Evolutionary conservation across 768 basidiomycete species (phyloP).

Genomic region (Neoboletus magnificus): DNA sequence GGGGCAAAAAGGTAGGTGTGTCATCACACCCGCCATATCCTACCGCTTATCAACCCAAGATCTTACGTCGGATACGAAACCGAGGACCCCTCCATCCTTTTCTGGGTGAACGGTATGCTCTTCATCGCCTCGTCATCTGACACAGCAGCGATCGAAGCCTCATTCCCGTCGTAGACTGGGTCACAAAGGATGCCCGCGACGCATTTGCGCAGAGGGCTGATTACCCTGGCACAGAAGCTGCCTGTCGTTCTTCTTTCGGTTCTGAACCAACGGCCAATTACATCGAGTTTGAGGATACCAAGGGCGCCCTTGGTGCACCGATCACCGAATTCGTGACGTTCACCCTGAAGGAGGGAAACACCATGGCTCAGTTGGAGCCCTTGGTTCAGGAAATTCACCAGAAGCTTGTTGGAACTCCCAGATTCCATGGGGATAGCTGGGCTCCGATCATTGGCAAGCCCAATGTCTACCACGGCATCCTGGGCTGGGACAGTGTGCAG

Average conservation of each 20-base stretch:
- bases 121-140: background rate
- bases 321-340: conserved; percentile 35
- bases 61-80: conserved; percentile 29
- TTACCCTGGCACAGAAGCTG: conserved; percentile 1
- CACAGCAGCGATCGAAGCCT: conserved; percentile 5
- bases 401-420: conserved; percentile 16
- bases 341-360: conserved; percentile 24
- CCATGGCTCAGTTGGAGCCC: conserved; percentile 16
- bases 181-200: conserved; percentile 18
- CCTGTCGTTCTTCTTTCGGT: conserved; percentile 14
- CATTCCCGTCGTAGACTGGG: conserved; percentile 23
- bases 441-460: conserved; percentile 18
- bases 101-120: conserved; percentile 24
- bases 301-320: conserved; percentile 21
- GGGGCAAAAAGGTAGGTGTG: conserved; percentile 24
- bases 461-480: conserved; percentile 25
- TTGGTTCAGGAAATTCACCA: conserved; percentile 24
- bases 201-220: conserved; percentile 8
- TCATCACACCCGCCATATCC: background rate
- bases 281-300: conserved; percentile 23
- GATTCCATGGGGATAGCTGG: conserved; percentile 32
- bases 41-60: conserved; percentile 16
- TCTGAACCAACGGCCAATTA: conserved; percentile 15
- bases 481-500: conserved; percentile 38
- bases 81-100: conserved; percentile 25